Evolutionary conservation across 768 basidiomycete genomes (phyloP).

Genomic region (Tulasnella sp.): DNA sequence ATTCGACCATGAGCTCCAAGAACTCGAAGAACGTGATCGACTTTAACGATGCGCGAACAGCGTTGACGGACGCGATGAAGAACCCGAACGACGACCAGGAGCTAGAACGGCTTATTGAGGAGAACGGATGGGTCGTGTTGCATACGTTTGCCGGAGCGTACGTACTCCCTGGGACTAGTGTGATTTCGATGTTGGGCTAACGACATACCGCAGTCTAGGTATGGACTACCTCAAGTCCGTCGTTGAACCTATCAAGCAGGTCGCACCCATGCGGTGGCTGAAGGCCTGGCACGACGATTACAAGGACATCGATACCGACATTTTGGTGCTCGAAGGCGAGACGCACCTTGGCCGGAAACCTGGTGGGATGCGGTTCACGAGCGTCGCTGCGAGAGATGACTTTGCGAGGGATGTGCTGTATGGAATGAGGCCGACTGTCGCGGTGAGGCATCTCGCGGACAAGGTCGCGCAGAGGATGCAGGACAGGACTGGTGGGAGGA

Average conservation of each 20-base stretch:
- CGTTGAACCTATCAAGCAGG: constrained; percentile 29
- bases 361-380: constrained; percentile 27
- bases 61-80: constrained; percentile 9
- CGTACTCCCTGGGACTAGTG: constrained; percentile 18
- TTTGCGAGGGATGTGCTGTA: constrained; percentile 28
- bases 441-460: constrained; percentile 23
- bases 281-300: constrained; percentile 35
- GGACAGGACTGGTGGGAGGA: constrained; percentile 13
- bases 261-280: constrained; percentile 27
- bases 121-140: constrained; percentile 32
- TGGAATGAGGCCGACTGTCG: constrained; percentile 23
- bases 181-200: not conserved
- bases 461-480: constrained; percentile 27
- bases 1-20: not conserved
- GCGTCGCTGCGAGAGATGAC: constrained; percentile 22
- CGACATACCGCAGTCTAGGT: constrained; percentile 24
- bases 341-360: constrained; percentile 32
- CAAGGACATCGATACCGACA: constrained; percentile 25
- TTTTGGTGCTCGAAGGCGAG: constrained; percentile 33
- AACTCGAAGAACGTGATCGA: constrained; percentile 20
- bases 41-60: constrained; percentile 22
- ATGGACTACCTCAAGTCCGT: constrained; percentile 37
- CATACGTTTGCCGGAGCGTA: constrained; percentile 34
- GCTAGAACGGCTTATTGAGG: constrained; percentile 26
- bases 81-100: constrained; percentile 21